phyloP scores from a whole-genome alignment of 2,329 filamentous ascomycete genomes.

The Aspergillus oerlinghausenensis region DNA sequence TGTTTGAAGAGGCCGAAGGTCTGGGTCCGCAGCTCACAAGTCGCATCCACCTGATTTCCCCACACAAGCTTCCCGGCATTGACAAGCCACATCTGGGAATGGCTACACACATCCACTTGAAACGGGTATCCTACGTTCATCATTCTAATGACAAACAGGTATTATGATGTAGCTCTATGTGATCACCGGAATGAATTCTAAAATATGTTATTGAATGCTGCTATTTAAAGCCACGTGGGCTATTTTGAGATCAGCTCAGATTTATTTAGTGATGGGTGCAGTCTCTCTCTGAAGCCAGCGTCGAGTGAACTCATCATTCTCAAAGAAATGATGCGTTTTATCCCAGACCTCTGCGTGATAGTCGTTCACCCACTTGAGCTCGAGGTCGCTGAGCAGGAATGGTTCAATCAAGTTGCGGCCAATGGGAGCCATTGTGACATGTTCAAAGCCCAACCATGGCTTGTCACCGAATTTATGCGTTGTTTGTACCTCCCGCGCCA shows the following conservation, averaged over 20 bases:
- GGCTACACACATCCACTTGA: not conserved
- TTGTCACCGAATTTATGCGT: conserved; percentile 87
- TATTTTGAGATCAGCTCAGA: not conserved
- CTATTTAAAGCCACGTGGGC: not conserved
- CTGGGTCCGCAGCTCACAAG: not conserved
- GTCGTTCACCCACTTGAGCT: conserved; percentile 81
- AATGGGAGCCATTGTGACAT: conserved; percentile 95
- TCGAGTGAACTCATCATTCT: conserved; percentile 64
- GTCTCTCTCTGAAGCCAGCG: conserved; percentile 87
- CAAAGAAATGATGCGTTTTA: conserved; percentile 75
- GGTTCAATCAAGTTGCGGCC: conserved; percentile 83
- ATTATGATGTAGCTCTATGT: not conserved
- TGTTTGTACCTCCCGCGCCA: conserved; percentile 85
- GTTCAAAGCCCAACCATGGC: conserved; percentile 90
- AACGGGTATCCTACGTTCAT: not conserved
- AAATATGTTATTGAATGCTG: not conserved
- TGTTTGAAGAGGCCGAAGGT: not conserved
- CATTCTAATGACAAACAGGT: not conserved
- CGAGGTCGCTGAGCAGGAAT: conserved; percentile 63
- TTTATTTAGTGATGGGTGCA: conserved; percentile 51
- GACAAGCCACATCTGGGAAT: conserved; percentile 14
- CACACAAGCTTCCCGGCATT: not conserved
- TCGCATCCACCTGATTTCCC: not conserved
- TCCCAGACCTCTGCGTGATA: conserved; percentile 77
- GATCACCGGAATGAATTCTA: not conserved